These are phyloP conservation scores for Heterotrichella gracilis DNA, from an alignment of 352 stramenopile genomes.

Conservation along the genomic window DNA sequence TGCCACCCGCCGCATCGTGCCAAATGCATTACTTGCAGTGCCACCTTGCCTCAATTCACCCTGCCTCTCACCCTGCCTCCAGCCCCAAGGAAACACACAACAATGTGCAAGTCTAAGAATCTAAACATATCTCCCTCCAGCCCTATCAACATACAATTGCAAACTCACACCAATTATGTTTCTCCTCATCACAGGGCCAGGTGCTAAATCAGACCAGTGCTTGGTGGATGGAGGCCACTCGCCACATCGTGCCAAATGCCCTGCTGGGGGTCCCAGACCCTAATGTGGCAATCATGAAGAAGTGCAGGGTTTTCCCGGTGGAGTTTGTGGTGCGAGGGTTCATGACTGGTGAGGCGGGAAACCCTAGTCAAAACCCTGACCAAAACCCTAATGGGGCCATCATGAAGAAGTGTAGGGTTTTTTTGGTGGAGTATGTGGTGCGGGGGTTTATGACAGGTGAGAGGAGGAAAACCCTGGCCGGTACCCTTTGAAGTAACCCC, in stretches of 20 bases:
- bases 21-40: conserved; percentile 65
- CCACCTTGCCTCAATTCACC: too few relatives aligned
- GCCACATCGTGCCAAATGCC: conserved; percentile 83
- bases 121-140: too few relatives aligned
- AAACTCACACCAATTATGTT: too few relatives aligned
- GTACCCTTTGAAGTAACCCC: too few relatives aligned
- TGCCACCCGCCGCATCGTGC: conserved; percentile 62
- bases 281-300: conserved; percentile 67
- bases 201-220: conserved; percentile 19
- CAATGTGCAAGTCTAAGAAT: too few relatives aligned
- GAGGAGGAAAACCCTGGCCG: too few relatives aligned
- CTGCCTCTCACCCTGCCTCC: neutral
- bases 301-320: conserved; percentile 71
- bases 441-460: conserved; percentile 60
- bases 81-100: neutral
- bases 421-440: conserved; percentile 94
- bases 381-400: conserved; percentile 71
- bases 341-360: too few relatives aligned
- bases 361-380: too few relatives aligned
- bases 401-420: conserved; percentile 63
- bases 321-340: conserved; percentile 93
- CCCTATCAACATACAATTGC: too few relatives aligned
- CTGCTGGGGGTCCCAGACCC: conserved; percentile 58
- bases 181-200: too few relatives aligned
- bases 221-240: conserved; percentile 31